Evolutionary conservation across 495 filamentous ascomycete species (phyloP).

Genomic region (Penicillium diatomitis): DNA sequence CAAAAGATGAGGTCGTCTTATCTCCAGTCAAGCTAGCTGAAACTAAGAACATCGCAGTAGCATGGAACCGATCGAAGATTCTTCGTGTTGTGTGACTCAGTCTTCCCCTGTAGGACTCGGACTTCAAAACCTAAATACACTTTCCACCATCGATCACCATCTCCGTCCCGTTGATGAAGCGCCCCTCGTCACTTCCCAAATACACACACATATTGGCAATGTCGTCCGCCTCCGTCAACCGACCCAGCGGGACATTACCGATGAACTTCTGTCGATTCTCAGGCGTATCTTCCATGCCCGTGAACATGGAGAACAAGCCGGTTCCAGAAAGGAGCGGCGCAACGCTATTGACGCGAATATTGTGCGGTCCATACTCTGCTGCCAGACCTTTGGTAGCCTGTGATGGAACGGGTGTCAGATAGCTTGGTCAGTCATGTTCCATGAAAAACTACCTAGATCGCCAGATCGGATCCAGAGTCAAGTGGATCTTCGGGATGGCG

Average conservation of each 20-base stretch:
- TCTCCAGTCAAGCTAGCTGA: too few relatives aligned
- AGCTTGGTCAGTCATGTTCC: too few relatives aligned
- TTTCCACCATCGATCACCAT: conserved; percentile 34
- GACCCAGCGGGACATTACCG: conserved; percentile 55
- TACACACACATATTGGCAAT: conserved; percentile 59
- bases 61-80: background rate
- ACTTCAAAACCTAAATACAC: conserved; percentile 16
- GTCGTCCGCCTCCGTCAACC: conserved; percentile 54
- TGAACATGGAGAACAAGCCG: conserved; percentile 56
- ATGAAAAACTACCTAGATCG: too few relatives aligned
- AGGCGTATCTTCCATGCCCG: conserved; percentile 55
- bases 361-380: conserved; percentile 55
- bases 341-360: conserved; percentile 58
- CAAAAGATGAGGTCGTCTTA: too few relatives aligned
- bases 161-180: conserved; percentile 58
- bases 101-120: background rate
- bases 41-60: too few relatives aligned
- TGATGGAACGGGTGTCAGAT: background rate
- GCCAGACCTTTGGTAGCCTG: conserved; percentile 57
- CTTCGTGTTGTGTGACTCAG: background rate
- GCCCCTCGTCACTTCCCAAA: conserved; percentile 56
- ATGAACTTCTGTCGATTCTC: conserved; percentile 63
- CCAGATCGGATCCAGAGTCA: too few relatives aligned
- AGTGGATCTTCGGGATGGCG: too few relatives aligned
- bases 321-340: conserved; percentile 54